These are phyloP conservation scores for Arachis stenosperma DNA, from an alignment of 306 rosid species.

Conservation along the genomic window DNA sequence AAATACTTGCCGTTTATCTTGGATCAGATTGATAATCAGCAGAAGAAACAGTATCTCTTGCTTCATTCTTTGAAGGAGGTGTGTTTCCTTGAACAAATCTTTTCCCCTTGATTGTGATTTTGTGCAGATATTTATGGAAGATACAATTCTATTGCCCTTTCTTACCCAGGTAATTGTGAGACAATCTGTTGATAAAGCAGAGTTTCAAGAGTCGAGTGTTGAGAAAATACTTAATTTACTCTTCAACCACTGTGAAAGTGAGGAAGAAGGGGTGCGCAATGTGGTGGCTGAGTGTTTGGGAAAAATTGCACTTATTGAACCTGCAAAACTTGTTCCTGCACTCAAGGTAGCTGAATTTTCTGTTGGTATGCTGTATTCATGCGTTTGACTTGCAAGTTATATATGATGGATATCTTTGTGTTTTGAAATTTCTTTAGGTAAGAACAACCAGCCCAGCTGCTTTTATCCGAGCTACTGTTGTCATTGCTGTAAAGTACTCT, in stretches of 20 bases:
- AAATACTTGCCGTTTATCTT: conserved; percentile 97
- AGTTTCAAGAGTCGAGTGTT: conserved; percentile 93
- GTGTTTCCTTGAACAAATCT: conserved; percentile 36
- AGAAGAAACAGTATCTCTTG: conserved; percentile 95
- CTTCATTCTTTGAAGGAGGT: conserved; percentile 99
- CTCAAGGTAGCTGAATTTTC: conserved; percentile 70
- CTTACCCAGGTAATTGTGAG: conserved; percentile 86
- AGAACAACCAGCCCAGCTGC: conserved; percentile 90
- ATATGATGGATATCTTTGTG: conserved; percentile 35
- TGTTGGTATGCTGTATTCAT: conserved; percentile 18
- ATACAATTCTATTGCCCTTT: conserved; percentile 27
- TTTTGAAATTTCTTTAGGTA: conserved; percentile 54
- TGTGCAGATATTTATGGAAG: conserved; percentile 2
- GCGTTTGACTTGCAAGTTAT: conserved; percentile 32
- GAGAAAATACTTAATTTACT: conserved; percentile 95
- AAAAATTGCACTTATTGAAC: conserved; percentile 96
- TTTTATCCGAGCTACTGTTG: conserved; percentile 98
- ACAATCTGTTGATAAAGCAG: conserved; percentile 95
- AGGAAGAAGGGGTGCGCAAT: conserved; percentile 98
- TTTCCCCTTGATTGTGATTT: conserved; percentile 19
- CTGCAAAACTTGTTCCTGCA: conserved; percentile 94
- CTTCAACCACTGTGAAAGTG: conserved; percentile 96
- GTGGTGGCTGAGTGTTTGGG: conserved; percentile 99
- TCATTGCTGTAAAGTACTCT: conserved; percentile 96
- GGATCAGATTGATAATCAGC: conserved; percentile 99